phyloP scores from a whole-genome alignment of 2,329 filamentous ascomycete species.

The Sporothrix humicola region DNA sequence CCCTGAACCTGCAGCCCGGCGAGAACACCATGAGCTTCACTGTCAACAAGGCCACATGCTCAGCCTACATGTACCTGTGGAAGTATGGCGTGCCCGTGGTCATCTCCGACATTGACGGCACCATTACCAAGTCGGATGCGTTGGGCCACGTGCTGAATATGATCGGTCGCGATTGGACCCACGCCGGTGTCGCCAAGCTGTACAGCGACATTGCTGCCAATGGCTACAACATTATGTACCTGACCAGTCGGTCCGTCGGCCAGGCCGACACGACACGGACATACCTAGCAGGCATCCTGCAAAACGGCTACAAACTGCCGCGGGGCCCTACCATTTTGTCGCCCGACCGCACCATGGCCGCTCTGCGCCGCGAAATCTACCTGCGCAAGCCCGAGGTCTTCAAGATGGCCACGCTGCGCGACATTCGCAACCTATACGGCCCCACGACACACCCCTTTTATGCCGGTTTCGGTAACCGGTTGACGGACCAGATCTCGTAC shows the following conservation, averaged over 20 bases:
- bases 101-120: conserved; percentile 98
- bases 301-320: conserved; percentile 85
- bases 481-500: conserved; percentile 96
- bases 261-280: conserved; percentile 89
- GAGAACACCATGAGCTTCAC: conserved; percentile 95
- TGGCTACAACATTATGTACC: conserved; percentile 98
- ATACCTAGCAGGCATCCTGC: conserved; percentile 86
- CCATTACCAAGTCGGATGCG: conserved; percentile 96
- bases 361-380: conserved; percentile 89
- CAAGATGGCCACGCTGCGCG: conserved; percentile 97
- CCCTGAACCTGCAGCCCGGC: conserved; percentile 79
- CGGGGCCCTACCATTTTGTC: conserved; percentile 93
- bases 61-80: conserved; percentile 94
- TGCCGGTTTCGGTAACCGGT: conserved; percentile 92
- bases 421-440: conserved; percentile 88
- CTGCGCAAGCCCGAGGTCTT: conserved; percentile 96
- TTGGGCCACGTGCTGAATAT: conserved; percentile 93
- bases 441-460: conserved; percentile 84
- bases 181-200: conserved; percentile 92
- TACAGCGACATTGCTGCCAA: conserved; percentile 96
- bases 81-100: conserved; percentile 89
- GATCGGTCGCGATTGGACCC: conserved; percentile 98
- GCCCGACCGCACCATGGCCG: conserved; percentile 93
- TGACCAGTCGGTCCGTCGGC: conserved; percentile 91
- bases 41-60: conserved; percentile 91